These are phyloP conservation scores for Cladosporium cucumerinum DNA, from an alignment of 2,329 filamentous ascomycete species.

Conservation along the genomic window DNA sequence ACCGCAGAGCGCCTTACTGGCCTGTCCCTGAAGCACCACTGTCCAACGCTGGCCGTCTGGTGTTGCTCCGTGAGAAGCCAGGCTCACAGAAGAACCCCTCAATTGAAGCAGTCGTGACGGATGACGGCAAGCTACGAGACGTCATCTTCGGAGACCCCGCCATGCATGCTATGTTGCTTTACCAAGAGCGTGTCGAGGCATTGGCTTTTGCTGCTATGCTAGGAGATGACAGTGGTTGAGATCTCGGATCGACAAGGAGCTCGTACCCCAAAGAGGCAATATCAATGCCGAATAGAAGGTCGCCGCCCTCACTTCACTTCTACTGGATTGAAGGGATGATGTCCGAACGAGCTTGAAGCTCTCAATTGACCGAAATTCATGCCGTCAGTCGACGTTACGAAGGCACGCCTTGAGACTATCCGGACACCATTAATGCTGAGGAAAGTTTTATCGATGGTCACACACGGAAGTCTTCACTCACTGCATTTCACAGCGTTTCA, in stretches of 20 bases:
- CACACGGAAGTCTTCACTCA: neutral
- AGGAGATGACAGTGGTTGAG: slow-evolving; percentile 9
- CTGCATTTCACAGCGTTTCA: neutral
- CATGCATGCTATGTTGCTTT: slow-evolving; percentile 76
- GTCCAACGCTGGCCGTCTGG: slow-evolving; percentile 66
- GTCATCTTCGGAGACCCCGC: slow-evolving; percentile 80
- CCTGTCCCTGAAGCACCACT: slow-evolving; percentile 63
- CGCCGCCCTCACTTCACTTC: neutral
- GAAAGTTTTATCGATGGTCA: neutral
- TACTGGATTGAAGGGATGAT: neutral
- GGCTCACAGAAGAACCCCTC: slow-evolving; percentile 36
- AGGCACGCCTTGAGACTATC: neutral
- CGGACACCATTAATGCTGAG: neutral
- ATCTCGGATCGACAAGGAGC: neutral
- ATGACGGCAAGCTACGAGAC: slow-evolving; percentile 64
- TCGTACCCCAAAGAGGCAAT: neutral
- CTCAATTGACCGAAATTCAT: too few species aligned
- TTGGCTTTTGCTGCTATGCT: slow-evolving; percentile 57
- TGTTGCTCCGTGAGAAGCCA: slow-evolving; percentile 57
- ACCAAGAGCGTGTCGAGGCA: slow-evolving; percentile 66
- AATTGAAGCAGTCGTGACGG: slow-evolving; percentile 66
- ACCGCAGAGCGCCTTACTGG: slow-evolving; percentile 48
- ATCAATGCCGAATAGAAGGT: neutral
- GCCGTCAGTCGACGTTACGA: neutral
- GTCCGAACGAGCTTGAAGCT: neutral